These are phyloP conservation scores for Curvularia verruculosa DNA, from an alignment of 2,329 filamentous ascomycete genomes.

Conservation along the genomic window DNA sequence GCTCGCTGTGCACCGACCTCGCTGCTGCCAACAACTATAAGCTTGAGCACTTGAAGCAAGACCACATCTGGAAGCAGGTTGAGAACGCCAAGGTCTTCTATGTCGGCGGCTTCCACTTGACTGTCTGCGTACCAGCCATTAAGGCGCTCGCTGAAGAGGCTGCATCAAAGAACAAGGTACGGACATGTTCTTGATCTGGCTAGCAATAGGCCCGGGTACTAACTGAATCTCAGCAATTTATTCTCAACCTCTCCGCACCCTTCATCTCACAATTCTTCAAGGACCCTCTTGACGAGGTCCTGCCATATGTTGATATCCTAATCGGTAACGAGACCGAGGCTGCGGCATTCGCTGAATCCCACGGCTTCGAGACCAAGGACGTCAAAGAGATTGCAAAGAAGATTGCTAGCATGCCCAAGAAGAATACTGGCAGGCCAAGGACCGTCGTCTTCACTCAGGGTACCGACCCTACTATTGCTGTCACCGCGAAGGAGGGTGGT, in stretches of 20 bases:
- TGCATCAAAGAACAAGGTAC: slow-evolving; percentile 81
- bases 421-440: slow-evolving; percentile 82
- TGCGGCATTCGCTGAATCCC: slow-evolving; percentile 81
- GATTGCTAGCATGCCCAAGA: slow-evolving; percentile 89
- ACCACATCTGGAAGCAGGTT: slow-evolving; percentile 89
- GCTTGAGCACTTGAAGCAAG: slow-evolving; percentile 87
- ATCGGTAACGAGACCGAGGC: slow-evolving; percentile 98
- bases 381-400: slow-evolving; percentile 83
- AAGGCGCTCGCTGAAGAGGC: slow-evolving; percentile 90
- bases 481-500: slow-evolving; percentile 70
- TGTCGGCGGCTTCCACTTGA: slow-evolving; percentile 96
- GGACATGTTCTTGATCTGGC: slow-evolving; percentile 25
- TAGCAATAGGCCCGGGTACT: slow-evolving; percentile 1
- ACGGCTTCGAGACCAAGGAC: slow-evolving; percentile 74
- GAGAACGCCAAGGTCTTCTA: slow-evolving; percentile 90
- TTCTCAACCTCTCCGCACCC: slow-evolving; percentile 89
- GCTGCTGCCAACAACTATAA: slow-evolving; percentile 98
- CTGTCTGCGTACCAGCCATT: slow-evolving; percentile 90
- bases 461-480: slow-evolving; percentile 86
- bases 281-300: slow-evolving; percentile 83
- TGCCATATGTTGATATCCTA: slow-evolving; percentile 93
- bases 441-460: slow-evolving; percentile 94
- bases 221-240: slow-evolving; percentile 63
- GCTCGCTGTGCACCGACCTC: slow-evolving; percentile 92
- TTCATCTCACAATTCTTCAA: slow-evolving; percentile 99